Percentiles rank a stretch among this genome's conserved stretches.
Evolutionary conservation across 805 yeast genomes (phyloP).

Genomic region (Jamesozyma jinghongensis): DNA sequence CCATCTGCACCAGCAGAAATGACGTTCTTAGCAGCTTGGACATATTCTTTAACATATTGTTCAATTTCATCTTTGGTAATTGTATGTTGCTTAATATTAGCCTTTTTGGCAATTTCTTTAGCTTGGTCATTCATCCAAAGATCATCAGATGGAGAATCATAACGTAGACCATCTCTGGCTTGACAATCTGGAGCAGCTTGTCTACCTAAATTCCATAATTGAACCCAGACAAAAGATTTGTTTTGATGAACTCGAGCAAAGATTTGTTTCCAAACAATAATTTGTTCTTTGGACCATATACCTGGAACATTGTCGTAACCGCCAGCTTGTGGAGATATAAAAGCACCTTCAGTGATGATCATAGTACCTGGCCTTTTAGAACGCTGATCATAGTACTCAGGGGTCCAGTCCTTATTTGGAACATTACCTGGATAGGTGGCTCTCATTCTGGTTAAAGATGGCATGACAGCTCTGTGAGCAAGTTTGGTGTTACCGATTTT

Average conservation of each 20-base stretch:
- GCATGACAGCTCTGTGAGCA: constrained; percentile 30
- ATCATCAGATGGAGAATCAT: constrained; percentile 32
- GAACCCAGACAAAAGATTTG: constrained; percentile 36
- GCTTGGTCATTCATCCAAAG: constrained; percentile 27
- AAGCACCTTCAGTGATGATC: constrained; percentile 49
- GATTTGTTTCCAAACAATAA: constrained; percentile 39
- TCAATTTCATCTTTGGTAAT: constrained; percentile 29
- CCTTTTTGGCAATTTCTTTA: constrained; percentile 26
- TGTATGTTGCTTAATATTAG: constrained; percentile 25
- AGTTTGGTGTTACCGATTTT: constrained; percentile 32
- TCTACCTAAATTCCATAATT: constrained; percentile 42
- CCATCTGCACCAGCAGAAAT: constrained; percentile 39
- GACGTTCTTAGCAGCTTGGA: constrained; percentile 34
- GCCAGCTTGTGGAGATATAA: constrained; percentile 34
- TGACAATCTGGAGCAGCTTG: constrained; percentile 31
- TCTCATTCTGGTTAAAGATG: constrained; percentile 37
- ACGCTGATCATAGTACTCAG: constrained; percentile 45
- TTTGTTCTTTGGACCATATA: constrained; percentile 38
- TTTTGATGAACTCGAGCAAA: constrained; percentile 41
- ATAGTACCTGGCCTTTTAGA: constrained; percentile 42
- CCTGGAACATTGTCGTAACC: constrained; percentile 38
- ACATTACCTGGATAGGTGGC: constrained; percentile 29
- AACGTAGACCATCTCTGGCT: constrained; percentile 30
- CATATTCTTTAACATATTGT: constrained; percentile 34
- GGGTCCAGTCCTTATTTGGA: constrained; percentile 36